Evolutionary conservation across 1,284 basidiomycete genomes (phyloP), one percentile per base, ranked within the genome.

Genomic region (Porogramme epimiltina): DNA sequence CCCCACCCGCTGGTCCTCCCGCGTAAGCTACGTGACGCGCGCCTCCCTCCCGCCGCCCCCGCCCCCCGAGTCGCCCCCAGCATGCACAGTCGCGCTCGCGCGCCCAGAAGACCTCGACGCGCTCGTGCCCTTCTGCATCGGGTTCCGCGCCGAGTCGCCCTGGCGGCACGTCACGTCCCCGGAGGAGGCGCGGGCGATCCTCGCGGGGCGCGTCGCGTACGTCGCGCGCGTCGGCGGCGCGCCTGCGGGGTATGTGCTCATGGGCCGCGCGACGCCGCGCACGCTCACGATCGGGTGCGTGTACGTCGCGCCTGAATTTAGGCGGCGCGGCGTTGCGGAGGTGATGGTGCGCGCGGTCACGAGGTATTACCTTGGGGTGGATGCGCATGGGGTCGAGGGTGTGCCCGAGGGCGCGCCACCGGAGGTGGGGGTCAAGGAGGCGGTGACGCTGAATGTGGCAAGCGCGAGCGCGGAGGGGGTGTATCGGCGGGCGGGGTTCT

Each of bases 251-350:
- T 65, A 53, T 37, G 42, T 46, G 16, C n/a, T 55, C 15, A 48
- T 59, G 4, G 62, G 60, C 1, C 50, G 63, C 3, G 22, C 36
- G n/a, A 65, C 60, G 0, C 56, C 61, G 2, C 51, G 56, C 19
- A 65, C 62, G 2, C 51, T 63, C 20, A 59, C 62, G 36, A 58
- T 67, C 40, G 60, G 58, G 18, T 56, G 62, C 45, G 62, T 65
- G 15, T 67, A 59, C 47, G 62, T 65, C n/a, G 36, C 47, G 1
- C 54, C 62, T 9, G 44, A 45, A 11, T 42, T 56, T 24, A 58
- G 65, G 6, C 51, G 61, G 34, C 53, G 56, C 26, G 64, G 65
- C 8, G 54, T 67, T 39, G 65, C 60, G 13, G 61, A 60, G 37
- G 50, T 56, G 5, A 45, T 66, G 51, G 60, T 64, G 10, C 25